Conservation (phyloP, 163 green algal species). For the Volvox carteri region DNA sequence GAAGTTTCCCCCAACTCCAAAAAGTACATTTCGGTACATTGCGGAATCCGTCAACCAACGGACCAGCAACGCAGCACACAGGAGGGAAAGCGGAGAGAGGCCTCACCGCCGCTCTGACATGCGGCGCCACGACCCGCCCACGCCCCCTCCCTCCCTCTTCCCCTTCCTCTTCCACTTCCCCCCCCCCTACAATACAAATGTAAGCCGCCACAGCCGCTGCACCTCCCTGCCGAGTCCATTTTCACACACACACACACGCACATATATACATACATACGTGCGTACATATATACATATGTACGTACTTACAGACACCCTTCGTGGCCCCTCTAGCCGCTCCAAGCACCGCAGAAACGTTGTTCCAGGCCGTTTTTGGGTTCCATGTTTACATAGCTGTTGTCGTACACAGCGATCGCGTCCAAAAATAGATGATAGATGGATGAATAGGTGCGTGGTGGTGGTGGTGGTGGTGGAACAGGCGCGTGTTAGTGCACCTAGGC, state of each 20-base stretch:
- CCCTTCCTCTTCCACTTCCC: too few species aligned
- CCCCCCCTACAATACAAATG: too few species aligned
- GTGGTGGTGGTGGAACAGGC: background rate
- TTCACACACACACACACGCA: background rate
- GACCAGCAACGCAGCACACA: too few species aligned
- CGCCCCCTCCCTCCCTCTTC: background rate
- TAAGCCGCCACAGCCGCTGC: too few species aligned
- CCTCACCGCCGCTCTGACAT: background rate
- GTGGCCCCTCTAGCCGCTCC: too few species aligned
- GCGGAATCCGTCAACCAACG: too few species aligned
- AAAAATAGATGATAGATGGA: background rate
- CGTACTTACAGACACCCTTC: background rate
- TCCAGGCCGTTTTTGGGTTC: too few species aligned
- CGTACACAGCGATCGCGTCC: background rate
- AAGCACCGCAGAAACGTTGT: too few species aligned
- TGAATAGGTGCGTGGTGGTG: background rate
- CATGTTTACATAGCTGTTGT: too few species aligned
- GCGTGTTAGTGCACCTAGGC: background rate
- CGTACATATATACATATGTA: background rate
- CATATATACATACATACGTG: background rate
- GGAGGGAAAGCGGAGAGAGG: too few species aligned
- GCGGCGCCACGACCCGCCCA: background rate
- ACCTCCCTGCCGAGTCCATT: background rate
- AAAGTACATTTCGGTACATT: too few species aligned
- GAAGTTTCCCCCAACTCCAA: too few species aligned